phyloP scores from a whole-genome alignment of 2,329 filamentous ascomycete species.

The Cadophora sp. region DNA sequence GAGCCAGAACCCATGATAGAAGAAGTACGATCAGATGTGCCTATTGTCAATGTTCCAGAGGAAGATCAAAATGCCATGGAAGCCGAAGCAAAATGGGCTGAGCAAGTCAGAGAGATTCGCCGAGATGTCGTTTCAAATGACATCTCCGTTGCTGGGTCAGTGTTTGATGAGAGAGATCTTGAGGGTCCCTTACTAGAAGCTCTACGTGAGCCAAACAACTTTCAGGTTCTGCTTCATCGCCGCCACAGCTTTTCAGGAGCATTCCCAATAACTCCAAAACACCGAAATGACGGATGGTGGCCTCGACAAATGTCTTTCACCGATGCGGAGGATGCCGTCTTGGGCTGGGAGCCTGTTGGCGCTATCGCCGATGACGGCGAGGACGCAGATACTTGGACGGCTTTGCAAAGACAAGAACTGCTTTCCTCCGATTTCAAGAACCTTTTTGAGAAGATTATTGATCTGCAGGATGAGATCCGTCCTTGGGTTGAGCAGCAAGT shows the following conservation, averaged over 20 bases:
- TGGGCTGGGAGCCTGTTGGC: constrained; percentile 67
- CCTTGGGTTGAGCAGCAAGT: constrained; percentile 69
- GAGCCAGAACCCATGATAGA: constrained; percentile 28
- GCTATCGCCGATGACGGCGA: constrained; percentile 49
- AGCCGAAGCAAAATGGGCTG: constrained; percentile 40
- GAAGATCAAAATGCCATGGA: constrained; percentile 34
- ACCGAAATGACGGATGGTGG: constrained; percentile 66
- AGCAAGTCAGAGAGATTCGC: constrained; percentile 51
- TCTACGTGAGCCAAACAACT: constrained; percentile 53
- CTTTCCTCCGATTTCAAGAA: constrained; percentile 60
- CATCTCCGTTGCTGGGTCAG: constrained; percentile 63
- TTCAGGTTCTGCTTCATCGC: constrained; percentile 61
- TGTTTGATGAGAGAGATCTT: constrained; percentile 64
- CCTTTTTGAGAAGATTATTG: constrained; percentile 59
- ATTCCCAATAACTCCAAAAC: constrained; percentile 41
- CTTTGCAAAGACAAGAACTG: constrained; percentile 46
- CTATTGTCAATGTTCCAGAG: constrained; percentile 16
- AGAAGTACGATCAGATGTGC: constrained; percentile 25
- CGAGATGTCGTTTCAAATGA: constrained; percentile 52
- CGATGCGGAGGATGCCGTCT: constrained; percentile 75
- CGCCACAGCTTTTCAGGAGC: constrained; percentile 62
- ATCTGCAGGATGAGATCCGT: constrained; percentile 58
- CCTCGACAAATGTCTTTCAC: constrained; percentile 78
- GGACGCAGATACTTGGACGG: constrained; percentile 40
- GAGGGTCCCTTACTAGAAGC: constrained; percentile 58